Evolutionary conservation across 768 basidiomycete species (phyloP).

Genomic region (Podaxis sp.): DNA sequence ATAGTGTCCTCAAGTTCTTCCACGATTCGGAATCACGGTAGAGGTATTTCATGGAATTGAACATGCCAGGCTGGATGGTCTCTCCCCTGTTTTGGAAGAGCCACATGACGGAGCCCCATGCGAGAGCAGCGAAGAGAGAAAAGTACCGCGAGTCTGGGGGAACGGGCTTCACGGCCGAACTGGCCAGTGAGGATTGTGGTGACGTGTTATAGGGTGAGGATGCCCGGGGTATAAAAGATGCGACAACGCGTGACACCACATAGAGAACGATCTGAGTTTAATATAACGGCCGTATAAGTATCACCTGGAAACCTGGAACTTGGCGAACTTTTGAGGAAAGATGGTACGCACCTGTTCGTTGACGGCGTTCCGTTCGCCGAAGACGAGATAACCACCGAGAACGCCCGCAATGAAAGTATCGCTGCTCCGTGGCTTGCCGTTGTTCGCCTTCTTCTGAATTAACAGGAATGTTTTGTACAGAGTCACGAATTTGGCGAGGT

Average conservation of each 20-base stretch:
- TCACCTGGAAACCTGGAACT: not conserved
- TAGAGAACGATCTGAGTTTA: constrained; percentile 86
- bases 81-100: constrained; percentile 85
- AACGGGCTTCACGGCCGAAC: constrained; percentile 57
- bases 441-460: constrained; percentile 77
- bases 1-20: constrained; percentile 75
- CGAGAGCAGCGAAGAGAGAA: constrained; percentile 80
- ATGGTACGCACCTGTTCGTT: constrained; percentile 78
- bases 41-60: constrained; percentile 92
- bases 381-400: constrained; percentile 87
- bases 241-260: constrained; percentile 88
- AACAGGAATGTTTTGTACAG: constrained; percentile 88
- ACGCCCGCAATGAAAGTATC: constrained; percentile 95
- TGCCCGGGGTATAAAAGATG: constrained; percentile 88
- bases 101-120: constrained; percentile 98
- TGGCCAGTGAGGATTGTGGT: constrained; percentile 37
- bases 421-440: constrained; percentile 74
- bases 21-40: constrained; percentile 92
- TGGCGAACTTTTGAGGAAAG: not conserved
- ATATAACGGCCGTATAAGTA: constrained; percentile 15
- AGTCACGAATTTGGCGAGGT: constrained; percentile 92
- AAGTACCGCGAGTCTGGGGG: constrained; percentile 88
- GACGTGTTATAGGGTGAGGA: constrained; percentile 50
- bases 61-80: constrained; percentile 96
- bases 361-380: constrained; percentile 82